Evolutionary conservation across 352 stramenopile genomes (phyloP), one percentile per base, ranked within the genome.

Genomic region (Peronospora farinosa): DNA sequence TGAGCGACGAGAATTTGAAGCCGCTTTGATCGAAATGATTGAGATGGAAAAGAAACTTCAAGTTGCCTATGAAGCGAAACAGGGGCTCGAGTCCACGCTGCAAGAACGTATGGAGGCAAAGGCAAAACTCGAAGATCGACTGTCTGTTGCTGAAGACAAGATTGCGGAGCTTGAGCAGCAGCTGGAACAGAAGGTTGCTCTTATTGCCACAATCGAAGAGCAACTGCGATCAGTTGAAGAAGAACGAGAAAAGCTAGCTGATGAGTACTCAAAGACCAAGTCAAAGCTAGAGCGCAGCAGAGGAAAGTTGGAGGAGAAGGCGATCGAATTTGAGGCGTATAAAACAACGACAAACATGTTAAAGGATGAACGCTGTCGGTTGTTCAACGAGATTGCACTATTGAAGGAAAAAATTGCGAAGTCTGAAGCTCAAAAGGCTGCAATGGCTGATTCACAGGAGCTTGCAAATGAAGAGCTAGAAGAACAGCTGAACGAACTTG

Each of bases 11-110:
- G 73, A 84, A 57, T 82, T 80, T 13, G 70, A 84, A 36, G 56
- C 65, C 0, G 71, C 73, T 35, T 54, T 84, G 50, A 82, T 80
- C 32, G 73, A 84, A 39, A 67, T 84, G 55, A 82, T 84, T 28
- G 70, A 78, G 30, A 81, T 84, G 71, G 73, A 84, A 40, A 65
- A 74, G 38, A 84, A 82, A 37, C 66, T 84, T 11, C 73, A 84
- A 44, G 58, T 70, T 4, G 73, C 71, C 6, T 84, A 84, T 43
- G 73, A 81, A 59, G 73, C 66, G 15, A 74, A 82, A 19, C 72
- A 79, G 36, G 63, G 53, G 3, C 57, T 84, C 13, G 73, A 84
- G 35, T 67, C 65, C 1, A 67, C 68, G 25, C 50, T 82, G 8
- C 66, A 82, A 47, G 73, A 84, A 51, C 66, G 72, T 3, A 58